These are phyloP conservation scores for Sclerotinia subarctica DNA, from an alignment of 2,329 filamentous ascomycete species.

Conservation along the genomic window DNA sequence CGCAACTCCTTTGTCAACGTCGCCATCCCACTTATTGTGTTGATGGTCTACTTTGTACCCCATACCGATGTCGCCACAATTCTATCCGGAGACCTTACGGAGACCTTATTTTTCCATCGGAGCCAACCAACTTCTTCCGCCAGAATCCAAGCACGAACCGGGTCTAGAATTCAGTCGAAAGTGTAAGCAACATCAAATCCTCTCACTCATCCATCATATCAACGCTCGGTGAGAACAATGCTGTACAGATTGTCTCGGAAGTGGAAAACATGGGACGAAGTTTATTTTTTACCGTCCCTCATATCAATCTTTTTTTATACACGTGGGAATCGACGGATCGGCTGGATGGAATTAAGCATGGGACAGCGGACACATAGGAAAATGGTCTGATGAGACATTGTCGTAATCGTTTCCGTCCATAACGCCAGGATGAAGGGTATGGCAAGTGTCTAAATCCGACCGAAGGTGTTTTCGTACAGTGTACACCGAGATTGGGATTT, in stretches of 20 bases:
- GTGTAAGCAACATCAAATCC: conserved; percentile 5
- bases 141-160: neutral
- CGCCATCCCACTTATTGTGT: neutral
- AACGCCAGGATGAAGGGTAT: neutral
- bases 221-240: conserved; percentile 3
- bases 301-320: neutral
- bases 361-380: neutral
- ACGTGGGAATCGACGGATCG: neutral
- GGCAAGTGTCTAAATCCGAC: neutral
- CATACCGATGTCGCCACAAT: conserved; percentile 13
- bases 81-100: neutral
- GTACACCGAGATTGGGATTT: neutral
- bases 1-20: neutral
- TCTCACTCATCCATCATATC: neutral
- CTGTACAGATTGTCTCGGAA: neutral
- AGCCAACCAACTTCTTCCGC: conserved; percentile 3
- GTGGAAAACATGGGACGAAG: neutral
- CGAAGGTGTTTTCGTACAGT: neutral
- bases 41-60: neutral
- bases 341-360: neutral
- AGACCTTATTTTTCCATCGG: neutral
- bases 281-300: neutral
- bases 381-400: neutral
- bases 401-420: neutral
- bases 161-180: conserved; percentile 15